These are phyloP conservation scores for Cladophialophora carrionii DNA, from an alignment of 2,329 filamentous ascomycete species.

Conservation along the genomic window DNA sequence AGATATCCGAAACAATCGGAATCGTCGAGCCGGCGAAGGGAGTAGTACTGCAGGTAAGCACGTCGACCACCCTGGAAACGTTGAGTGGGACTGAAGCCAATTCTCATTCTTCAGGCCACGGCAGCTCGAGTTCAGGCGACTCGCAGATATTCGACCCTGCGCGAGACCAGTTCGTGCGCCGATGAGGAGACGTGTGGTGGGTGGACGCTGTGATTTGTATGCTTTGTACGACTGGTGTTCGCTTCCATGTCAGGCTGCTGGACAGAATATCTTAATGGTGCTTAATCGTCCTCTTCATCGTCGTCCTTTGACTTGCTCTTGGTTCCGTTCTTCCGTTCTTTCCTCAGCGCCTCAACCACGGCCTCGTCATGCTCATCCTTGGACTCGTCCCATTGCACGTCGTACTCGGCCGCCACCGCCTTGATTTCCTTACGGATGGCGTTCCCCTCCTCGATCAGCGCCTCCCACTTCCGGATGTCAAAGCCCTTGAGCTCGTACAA, in stretches of 20 bases:
- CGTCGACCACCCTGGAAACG: background rate
- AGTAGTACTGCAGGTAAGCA: constrained; percentile 32
- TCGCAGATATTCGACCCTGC: constrained; percentile 34
- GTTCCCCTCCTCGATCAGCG: constrained; percentile 78
- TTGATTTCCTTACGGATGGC: constrained; percentile 76
- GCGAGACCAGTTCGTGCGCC: constrained; percentile 33
- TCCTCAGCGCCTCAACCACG: constrained; percentile 57
- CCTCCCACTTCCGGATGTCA: constrained; percentile 75
- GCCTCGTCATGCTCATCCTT: constrained; percentile 69
- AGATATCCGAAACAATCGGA: constrained; percentile 53
- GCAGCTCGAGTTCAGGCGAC: constrained; percentile 25
- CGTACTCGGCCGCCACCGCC: constrained; percentile 79
- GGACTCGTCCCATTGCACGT: constrained; percentile 84
- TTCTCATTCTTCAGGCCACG: constrained; percentile 24
- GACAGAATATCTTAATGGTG: constrained; percentile 26
- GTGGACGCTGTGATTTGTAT: constrained; percentile 20
- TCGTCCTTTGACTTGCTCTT: constrained; percentile 43
- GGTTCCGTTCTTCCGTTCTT: constrained; percentile 51
- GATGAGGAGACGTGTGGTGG: constrained; percentile 20
- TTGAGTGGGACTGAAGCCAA: background rate
- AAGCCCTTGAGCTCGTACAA: constrained; percentile 78
- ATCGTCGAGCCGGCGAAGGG: constrained; percentile 43
- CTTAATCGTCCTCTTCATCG: constrained; percentile 43
- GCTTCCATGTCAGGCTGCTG: constrained; percentile 19
- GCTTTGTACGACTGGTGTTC: constrained; percentile 22